Percentiles rank a stretch among this genome's conserved stretches.
phyloP scores from a whole-genome alignment of 768 basidiomycete species.

The Dioszegia aurantiaca region DNA sequence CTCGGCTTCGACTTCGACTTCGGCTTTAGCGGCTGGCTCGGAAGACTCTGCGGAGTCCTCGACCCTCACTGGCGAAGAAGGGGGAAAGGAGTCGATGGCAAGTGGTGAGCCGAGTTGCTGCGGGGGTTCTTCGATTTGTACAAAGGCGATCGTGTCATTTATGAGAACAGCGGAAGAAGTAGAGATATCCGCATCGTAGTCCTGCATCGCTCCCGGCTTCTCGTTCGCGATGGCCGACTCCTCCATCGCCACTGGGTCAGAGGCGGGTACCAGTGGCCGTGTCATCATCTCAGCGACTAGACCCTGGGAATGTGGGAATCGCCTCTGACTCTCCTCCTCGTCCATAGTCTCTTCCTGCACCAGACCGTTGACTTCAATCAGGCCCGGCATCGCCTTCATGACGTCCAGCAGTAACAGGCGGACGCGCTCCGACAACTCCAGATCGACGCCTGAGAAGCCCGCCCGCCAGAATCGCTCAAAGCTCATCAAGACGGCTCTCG shows the following conservation, averaged over 20 bases:
- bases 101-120: not conserved
- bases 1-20: not conserved
- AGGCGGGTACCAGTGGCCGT: not conserved
- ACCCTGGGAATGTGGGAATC: slow-evolving; percentile 28
- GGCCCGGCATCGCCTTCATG: slow-evolving; percentile 33
- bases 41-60: slow-evolving; percentile 1
- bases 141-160: not conserved
- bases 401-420: slow-evolving; percentile 30
- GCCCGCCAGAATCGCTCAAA: slow-evolving; percentile 39
- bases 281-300: not conserved
- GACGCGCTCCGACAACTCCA: slow-evolving; percentile 30
- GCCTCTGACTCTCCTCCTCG: slow-evolving; percentile 32
- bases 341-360: slow-evolving; percentile 8
- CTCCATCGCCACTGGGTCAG: not conserved
- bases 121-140: not conserved
- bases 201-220: slow-evolving; percentile 1
- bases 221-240: not conserved
- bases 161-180: slow-evolving; percentile 15
- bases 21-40: not conserved
- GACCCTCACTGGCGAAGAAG: slow-evolving; percentile 11
- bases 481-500: slow-evolving; percentile 21
- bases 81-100: not conserved
- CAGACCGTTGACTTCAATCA: slow-evolving; percentile 34
- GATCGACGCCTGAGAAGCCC: slow-evolving; percentile 18
- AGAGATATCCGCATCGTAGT: slow-evolving; percentile 44